These are phyloP conservation scores for Daldinia concentrica DNA, from an alignment of 495 filamentous ascomycete genomes.

Conservation along the genomic window DNA sequence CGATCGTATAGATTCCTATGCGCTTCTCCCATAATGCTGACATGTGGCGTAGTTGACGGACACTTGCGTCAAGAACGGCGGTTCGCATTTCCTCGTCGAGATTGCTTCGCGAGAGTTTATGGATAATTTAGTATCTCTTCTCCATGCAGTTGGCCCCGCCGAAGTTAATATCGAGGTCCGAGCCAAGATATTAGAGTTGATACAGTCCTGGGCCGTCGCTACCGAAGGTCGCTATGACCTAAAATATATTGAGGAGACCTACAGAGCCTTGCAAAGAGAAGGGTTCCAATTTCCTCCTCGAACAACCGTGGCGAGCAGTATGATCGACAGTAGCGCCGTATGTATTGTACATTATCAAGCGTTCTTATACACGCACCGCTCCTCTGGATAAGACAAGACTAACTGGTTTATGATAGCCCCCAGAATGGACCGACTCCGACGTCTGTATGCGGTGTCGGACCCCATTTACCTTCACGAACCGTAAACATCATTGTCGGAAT, in stretches of 20 bases:
- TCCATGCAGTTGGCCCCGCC: conserved; percentile 79
- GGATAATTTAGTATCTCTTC: conserved; percentile 91
- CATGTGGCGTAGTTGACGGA: conserved; percentile 73
- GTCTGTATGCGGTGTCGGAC: conserved; percentile 98
- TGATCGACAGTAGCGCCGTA: conserved; percentile 97
- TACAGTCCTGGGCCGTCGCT: conserved; percentile 92
- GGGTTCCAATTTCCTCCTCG: conserved; percentile 90
- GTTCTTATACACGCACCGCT: neutral
- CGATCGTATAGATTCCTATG: neutral
- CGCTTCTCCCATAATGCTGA: conserved; percentile 47
- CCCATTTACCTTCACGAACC: conserved; percentile 94
- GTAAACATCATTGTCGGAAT: conserved; percentile 97
- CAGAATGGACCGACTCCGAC: conserved; percentile 97
- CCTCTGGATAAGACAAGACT: conserved; percentile 18
- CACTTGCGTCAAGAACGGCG: conserved; percentile 98
- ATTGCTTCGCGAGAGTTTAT: conserved; percentile 98
- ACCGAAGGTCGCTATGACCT: conserved; percentile 86
- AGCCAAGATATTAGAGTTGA: conserved; percentile 87
- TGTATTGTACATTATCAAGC: conserved; percentile 48
- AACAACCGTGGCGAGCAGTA: conserved; percentile 86
- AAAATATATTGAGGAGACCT: conserved; percentile 86
- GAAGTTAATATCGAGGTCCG: conserved; percentile 86
- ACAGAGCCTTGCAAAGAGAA: conserved; percentile 80
- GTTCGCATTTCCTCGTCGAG: conserved; percentile 93
- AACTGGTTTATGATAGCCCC: conserved; percentile 68